These are phyloP conservation scores for Scutellaria galericulata DNA, from an alignment of 257 asterid genomes.

Conservation along the genomic window DNA sequence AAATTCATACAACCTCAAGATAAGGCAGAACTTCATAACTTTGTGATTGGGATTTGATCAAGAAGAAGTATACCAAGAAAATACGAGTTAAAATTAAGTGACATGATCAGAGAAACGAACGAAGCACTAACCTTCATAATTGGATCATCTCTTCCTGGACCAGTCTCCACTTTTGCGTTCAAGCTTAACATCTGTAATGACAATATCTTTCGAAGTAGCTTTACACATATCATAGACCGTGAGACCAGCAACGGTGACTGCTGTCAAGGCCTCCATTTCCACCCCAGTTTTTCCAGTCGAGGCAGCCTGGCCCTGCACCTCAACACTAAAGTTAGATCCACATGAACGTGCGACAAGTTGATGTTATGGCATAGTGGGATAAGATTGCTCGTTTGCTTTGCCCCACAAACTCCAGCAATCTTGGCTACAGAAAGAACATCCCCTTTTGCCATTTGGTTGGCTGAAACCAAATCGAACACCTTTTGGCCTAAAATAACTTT, in stretches of 20 bases:
- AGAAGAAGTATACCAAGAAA: no score
- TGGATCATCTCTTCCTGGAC: constrained; percentile 56
- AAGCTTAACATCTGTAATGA: constrained; percentile 64
- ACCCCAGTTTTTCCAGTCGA: constrained; percentile 77
- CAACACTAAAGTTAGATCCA: constrained; percentile 62
- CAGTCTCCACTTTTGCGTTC: constrained; percentile 81
- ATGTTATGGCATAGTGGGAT: constrained; percentile 88
- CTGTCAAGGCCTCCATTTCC: constrained; percentile 92
- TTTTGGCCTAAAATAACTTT: constrained; percentile 68
- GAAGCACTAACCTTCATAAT: constrained; percentile 21
- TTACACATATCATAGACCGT: constrained; percentile 91
- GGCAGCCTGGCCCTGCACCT: constrained; percentile 63
- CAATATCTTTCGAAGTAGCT: constrained; percentile 78
- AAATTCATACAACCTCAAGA: no score
- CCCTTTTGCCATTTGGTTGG: constrained; percentile 77
- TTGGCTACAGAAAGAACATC: constrained; percentile 85
- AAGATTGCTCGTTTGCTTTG: constrained; percentile 79
- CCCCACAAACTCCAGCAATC: constrained; percentile 77
- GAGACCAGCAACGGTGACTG: constrained; percentile 75
- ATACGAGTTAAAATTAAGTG: no score
- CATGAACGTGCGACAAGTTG: constrained; percentile 57
- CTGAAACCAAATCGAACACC: constrained; percentile 76
- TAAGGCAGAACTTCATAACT: no score
- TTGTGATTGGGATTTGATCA: no score
- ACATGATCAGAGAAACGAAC: neutral